Evolutionary conservation across 1,284 basidiomycete species (phyloP), one percentile per base, ranked within the genome.

Genomic region (Rhodotorula glutinis): DNA sequence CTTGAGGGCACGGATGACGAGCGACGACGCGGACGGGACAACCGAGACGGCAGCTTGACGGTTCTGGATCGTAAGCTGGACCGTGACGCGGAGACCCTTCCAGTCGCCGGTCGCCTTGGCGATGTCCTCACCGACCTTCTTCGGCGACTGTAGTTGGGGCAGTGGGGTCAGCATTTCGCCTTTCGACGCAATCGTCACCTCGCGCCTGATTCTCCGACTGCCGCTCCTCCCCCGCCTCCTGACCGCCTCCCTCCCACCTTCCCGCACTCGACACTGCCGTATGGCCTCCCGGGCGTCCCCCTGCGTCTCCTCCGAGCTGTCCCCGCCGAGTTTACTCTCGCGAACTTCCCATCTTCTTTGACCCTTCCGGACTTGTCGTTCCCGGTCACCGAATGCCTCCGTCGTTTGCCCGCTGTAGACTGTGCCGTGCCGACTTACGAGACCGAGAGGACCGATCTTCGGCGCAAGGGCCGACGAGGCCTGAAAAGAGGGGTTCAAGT

Each of bases 81-180:
- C 92, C 75, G 96, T 99, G 71, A 99, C 96, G 71, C 94, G 91
- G 78, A 98, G 92, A 85, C 96, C 96, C 84, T 99, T 99, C 96
- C 96, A 99, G 81, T 89, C 89, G 69, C 88, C 87, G 72, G 96
- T 98, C 71, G 96, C 95, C 83, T 99, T 99, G 79, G 96, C 96
- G 79, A 99, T 98, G 84, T 99, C 96, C 91, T 99, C 96, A 84
- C 96, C 96, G 83, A 99, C 94, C 86, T 98, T 98, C 86, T 99
- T 99, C 79, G 96, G 95, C 68, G 96, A 97, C 94, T 98, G 75
- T 62, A 13, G 33, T 4, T n/a, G n/a, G n/a, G n/a, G n/a, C n/a
- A n/a, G n/a, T n/a, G n/a, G n/a, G n/a, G n/a, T n/a, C n/a, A n/a
- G n/a, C n/a, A n/a, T n/a, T n/a, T n/a, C n/a, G n/a, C n/a, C n/a